These are phyloP conservation scores for Gonapodya sp. DNA, from an alignment of 192 early-diverging fungal genomes.

Conservation along the genomic window DNA sequence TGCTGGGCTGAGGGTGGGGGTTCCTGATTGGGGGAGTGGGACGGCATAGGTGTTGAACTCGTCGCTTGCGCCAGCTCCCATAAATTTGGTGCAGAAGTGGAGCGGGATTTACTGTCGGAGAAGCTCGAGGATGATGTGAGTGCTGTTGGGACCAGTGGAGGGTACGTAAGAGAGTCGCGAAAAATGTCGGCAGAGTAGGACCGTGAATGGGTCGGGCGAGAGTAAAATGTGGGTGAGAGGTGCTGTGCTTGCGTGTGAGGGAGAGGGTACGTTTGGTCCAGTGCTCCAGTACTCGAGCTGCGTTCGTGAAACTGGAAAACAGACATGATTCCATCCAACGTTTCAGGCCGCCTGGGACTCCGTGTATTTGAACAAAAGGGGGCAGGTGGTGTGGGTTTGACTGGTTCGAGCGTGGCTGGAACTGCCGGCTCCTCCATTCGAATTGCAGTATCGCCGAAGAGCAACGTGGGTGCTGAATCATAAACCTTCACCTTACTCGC, in stretches of 20 bases:
- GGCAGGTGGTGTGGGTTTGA: neutral
- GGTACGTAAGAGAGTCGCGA: neutral
- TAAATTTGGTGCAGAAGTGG: neutral
- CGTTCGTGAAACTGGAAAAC: neutral
- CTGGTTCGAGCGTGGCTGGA: neutral
- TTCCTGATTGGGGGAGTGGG: neutral
- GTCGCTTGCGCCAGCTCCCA: neutral
- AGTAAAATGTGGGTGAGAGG: neutral
- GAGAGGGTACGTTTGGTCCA: neutral
- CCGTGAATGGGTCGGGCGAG: neutral
- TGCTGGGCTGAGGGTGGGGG: neutral
- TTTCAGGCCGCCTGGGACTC: neutral
- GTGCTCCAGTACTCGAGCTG: neutral
- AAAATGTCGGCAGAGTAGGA: neutral
- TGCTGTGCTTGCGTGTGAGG: neutral
- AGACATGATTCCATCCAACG: neutral
- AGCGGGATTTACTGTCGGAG: neutral
- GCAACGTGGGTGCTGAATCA: neutral
- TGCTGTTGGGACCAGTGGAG: neutral
- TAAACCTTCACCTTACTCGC: too few relatives aligned
- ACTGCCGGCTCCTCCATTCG: neutral
- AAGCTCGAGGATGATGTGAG: neutral
- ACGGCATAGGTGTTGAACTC: neutral
- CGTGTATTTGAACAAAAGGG: too few relatives aligned
- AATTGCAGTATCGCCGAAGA: neutral